phyloP scores from a whole-genome alignment of 805 yeast genomes.

The Candida taoyuanica region DNA sequence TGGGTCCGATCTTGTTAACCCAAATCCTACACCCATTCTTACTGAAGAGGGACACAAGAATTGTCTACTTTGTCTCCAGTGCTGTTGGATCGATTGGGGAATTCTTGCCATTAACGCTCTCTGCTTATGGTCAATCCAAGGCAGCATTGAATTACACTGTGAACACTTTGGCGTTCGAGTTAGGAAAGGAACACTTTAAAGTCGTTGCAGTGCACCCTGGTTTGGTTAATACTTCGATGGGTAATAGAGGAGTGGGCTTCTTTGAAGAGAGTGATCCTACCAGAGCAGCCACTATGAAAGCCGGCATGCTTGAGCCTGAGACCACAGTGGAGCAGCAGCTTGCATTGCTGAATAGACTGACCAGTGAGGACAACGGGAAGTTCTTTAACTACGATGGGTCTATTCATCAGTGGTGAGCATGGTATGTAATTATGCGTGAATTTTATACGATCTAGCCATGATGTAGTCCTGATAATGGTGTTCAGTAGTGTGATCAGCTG shows the following conservation, averaged over 20 bases:
- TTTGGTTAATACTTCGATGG: slow-evolving; percentile 29
- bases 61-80: slow-evolving; percentile 29
- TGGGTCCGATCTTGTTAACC: slow-evolving; percentile 26
- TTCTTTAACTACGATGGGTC: slow-evolving; percentile 9
- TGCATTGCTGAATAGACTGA: neutral
- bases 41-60: slow-evolving; percentile 19
- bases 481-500: too few relatives aligned
- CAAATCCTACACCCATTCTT: slow-evolving; percentile 24
- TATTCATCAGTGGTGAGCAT: slow-evolving; percentile 1
- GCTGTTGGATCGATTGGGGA: slow-evolving; percentile 25
- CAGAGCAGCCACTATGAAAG: neutral
- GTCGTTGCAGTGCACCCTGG: slow-evolving; percentile 36
- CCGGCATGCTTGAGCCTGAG: neutral
- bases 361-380: slow-evolving; percentile 7
- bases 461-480: too few relatives aligned
- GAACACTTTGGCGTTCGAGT: slow-evolving; percentile 27
- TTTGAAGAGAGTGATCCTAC: neutral
- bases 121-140: slow-evolving; percentile 36
- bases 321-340: slow-evolving; percentile 2
- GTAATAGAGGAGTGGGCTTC: neutral
- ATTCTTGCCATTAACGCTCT: slow-evolving; percentile 14
- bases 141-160: slow-evolving; percentile 34
- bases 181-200: slow-evolving; percentile 25
- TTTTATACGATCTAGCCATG: too few relatives aligned
- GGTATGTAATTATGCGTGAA: too few relatives aligned